A percentile compares a stretch with the other conserved stretches of the same genome.
phyloP scores from a whole-genome alignment of 768 basidiomycete genomes.

The Serpula lacrymans region DNA sequence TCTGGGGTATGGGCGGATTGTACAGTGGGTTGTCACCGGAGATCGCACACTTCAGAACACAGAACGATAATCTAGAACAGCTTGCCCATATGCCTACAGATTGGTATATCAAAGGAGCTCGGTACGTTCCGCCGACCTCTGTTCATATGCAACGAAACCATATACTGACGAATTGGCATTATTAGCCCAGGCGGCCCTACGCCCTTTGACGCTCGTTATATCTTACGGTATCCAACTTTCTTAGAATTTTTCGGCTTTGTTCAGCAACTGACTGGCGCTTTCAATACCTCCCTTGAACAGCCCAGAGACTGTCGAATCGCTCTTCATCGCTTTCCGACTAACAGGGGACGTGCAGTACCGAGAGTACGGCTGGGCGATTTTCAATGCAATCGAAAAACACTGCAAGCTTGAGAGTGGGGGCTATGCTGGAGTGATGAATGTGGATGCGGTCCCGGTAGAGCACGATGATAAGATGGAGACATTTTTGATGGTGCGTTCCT shows the following conservation, averaged over 20 bases:
- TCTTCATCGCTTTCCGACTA: conserved; percentile 88
- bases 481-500: conserved; percentile 71
- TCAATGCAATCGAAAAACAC: conserved; percentile 83
- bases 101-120: conserved; percentile 90
- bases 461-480: conserved; percentile 94
- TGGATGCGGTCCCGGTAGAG: conserved; percentile 67
- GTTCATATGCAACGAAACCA: not conserved
- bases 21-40: conserved; percentile 82
- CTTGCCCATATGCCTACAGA: conserved; percentile 45
- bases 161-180: conserved; percentile 5
- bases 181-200: conserved; percentile 21
- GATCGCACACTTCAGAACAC: conserved; percentile 80
- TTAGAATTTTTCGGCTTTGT: too few relatives aligned
- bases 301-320: conserved; percentile 92
- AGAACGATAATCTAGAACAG: conserved; percentile 50
- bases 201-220: conserved; percentile 86
- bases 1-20: not conserved
- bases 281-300: conserved; percentile 31
- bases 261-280: not conserved
- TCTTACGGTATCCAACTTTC: conserved; percentile 74
- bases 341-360: conserved; percentile 84
- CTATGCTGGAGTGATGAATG: conserved; percentile 80
- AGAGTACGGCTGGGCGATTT: conserved; percentile 84
- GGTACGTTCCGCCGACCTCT: conserved; percentile 35
- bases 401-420: conserved; percentile 78